Evolutionary conservation across 257 asterid genomes (phyloP).

Genomic region (Thymus mandschuricus): DNA sequence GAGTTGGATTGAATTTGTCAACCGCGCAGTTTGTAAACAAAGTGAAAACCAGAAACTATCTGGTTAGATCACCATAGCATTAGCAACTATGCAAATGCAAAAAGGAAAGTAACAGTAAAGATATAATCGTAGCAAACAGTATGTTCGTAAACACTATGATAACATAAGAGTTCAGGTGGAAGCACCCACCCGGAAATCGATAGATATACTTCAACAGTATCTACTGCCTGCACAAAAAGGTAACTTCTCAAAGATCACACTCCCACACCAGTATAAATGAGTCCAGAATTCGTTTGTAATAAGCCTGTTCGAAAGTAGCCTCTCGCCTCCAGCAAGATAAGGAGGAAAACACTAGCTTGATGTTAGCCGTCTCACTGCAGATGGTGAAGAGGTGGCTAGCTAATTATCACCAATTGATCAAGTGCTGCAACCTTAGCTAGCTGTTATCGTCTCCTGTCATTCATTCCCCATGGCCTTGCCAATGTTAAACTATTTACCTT

Average conservation of each 20-base stretch:
- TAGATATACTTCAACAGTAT: not conserved
- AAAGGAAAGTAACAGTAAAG: not conserved
- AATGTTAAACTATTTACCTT: constrained; percentile 10
- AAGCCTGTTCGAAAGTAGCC: not conserved
- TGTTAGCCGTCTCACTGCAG: not conserved
- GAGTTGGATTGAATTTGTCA: no score
- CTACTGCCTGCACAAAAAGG: not conserved
- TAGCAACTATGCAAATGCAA: not conserved
- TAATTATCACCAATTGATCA: not conserved
- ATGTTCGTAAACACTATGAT: not conserved
- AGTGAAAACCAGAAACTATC: no score
- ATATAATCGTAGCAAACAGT: not conserved
- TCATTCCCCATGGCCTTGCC: not conserved
- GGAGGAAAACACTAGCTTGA: not conserved
- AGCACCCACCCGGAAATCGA: not conserved
- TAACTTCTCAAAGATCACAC: not conserved
- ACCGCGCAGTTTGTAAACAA: no score
- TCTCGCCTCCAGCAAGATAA: no score
- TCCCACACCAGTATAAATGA: not conserved
- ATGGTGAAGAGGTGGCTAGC: not conserved
- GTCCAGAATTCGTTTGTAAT: not conserved
- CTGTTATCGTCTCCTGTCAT: not conserved
- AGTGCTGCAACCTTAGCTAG: not conserved
- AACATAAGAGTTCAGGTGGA: not conserved
- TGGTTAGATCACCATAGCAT: no score